Evolutionary conservation across 2,329 filamentous ascomycete genomes (phyloP).

Genomic region (Hymenoscyphus occultus): DNA sequence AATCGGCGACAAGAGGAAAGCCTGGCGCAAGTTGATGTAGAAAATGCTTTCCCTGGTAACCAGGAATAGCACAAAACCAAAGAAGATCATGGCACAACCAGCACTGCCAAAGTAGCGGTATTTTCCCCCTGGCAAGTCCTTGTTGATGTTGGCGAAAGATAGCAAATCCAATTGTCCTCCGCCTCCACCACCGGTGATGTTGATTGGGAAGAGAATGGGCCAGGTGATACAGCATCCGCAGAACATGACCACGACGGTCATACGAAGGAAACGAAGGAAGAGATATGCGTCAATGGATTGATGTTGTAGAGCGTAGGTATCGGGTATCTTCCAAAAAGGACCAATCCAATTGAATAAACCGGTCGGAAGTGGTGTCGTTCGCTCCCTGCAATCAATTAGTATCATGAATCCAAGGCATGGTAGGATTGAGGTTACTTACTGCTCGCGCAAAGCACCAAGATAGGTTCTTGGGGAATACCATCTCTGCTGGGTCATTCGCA

Average conservation of each 20-base stretch:
- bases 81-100: slow-evolving; percentile 79
- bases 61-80: slow-evolving; percentile 82
- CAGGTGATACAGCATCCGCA: slow-evolving; percentile 82
- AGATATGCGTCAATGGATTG: slow-evolving; percentile 91
- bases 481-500: slow-evolving; percentile 47
- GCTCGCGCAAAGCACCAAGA: slow-evolving; percentile 48
- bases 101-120: slow-evolving; percentile 75
- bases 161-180: slow-evolving; percentile 70
- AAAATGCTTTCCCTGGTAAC: slow-evolving; percentile 85
- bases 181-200: slow-evolving; percentile 72
- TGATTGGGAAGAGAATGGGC: slow-evolving; percentile 80
- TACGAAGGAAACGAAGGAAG: slow-evolving; percentile 83
- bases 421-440: slow-evolving; percentile 24
- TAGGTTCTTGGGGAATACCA: slow-evolving; percentile 56
- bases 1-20: slow-evolving; percentile 80
- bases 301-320: slow-evolving; percentile 82
- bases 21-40: slow-evolving; percentile 90
- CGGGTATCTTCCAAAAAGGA: slow-evolving; percentile 64
- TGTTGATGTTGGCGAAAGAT: slow-evolving; percentile 71
- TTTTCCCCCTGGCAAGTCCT: slow-evolving; percentile 49
- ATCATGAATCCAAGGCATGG: neutral
- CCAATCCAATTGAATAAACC: slow-evolving; percentile 67
- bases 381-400: slow-evolving; percentile 43
- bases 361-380: slow-evolving; percentile 55
- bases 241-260: slow-evolving; percentile 73